Base-by-base conservation (phyloP, 208 protist genomes). In the Vickermania ingenoplastis region DNA sequence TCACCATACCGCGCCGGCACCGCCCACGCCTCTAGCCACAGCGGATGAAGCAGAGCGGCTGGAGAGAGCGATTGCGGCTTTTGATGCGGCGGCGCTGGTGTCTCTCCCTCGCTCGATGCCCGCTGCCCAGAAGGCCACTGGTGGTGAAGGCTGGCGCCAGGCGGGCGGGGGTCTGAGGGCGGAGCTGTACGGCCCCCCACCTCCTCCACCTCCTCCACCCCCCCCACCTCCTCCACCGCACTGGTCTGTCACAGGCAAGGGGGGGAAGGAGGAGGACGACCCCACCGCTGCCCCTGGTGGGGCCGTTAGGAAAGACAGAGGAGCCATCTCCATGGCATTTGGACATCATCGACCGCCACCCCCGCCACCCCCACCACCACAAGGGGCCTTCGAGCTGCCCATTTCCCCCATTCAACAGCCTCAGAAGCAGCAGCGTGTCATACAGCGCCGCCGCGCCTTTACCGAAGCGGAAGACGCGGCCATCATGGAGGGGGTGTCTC, bases 401-500 rank as follows among this genome's bases (percentile, higher is more conserved):
- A n/a, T n/a, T n/a, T n/a, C n/a, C n/a, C n/a, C n/a, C n/a, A n/a
- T n/a, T n/a, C 62, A 58, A 21, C 4, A 48, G 25, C 22, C 53
- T 50, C 56, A 71, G 57, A 61, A 66, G 22, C 65, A 67, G 22
- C 31, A 62, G 41, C 59, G 26, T 11, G 21, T n/a, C 48, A 11
- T 13, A 29, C 63, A 56, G 23, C 77, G 81, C 0, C 73, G 79
- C n/a, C 53, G 70, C 30, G 62, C 59, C 61, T 94, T 91, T 54
- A 89, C 73, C 3, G 55, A 53, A 24, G 56, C 69, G 62, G 87
- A 94, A 67, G 84, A 94, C 45, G 62, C 61, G 0, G 84, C 84
- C 7, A 94, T 94, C 57, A 53, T 90, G 13, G 67, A 77, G 26
- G 87, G 87, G n/a, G 67, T 94, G 0, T 76, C 73, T 14, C 79